Base-by-base conservation (phyloP, 2,329 filamentous ascomycete genomes). In the Escovopsis weberi region DNA sequence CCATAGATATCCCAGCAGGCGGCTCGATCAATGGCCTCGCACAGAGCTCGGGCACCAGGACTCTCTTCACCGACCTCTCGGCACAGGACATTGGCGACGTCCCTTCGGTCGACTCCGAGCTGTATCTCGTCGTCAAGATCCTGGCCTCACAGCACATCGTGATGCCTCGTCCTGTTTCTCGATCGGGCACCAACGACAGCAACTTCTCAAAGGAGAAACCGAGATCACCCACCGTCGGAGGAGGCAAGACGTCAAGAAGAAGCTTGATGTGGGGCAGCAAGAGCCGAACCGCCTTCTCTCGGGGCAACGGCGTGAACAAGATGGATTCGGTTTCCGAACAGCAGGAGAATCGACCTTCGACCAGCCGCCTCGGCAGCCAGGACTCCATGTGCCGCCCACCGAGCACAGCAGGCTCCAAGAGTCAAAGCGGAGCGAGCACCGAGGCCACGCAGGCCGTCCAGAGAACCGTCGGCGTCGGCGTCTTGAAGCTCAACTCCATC, bases 111-210 rank as follows among this genome's bases (percentile, higher is more conserved):
- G 82, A 82, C 39, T 75, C 76, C 4, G 82, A 86, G 41, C 64
- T 96, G 18, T 95, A 84, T 57, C 70, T 98, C 2, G 79, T 95
- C 4, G 82, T 91, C 49, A 86, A 84, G 53, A 75, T 95, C 7
- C 72, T 86, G 39, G 73, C 78, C 3, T 61, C 67, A 0, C 70
- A 76, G 45, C 70, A 72, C 39, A 60, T 77, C 5, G 47, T 63
- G 11, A 49, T 59, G 6, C 44, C 47, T 3, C 70, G 72, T 45
- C 70, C 74, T 1, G 55, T 60, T 7, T 76, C 74, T 4, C 66
- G 73, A 40, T 68, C 71, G 6, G 72, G 72, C 18, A 62, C 66
- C 1, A 59, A 61, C 3, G 64, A 68, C 33, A 58, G 55, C 26
- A 52, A 59, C 9, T 64, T 59, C 39, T 56, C 64, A 2, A 69